A percentile compares a stretch with the other conserved stretches of the same genome.
phyloP scores from a whole-genome alignment of 495 filamentous ascomycete genomes.

The Xylaria intraflava region DNA sequence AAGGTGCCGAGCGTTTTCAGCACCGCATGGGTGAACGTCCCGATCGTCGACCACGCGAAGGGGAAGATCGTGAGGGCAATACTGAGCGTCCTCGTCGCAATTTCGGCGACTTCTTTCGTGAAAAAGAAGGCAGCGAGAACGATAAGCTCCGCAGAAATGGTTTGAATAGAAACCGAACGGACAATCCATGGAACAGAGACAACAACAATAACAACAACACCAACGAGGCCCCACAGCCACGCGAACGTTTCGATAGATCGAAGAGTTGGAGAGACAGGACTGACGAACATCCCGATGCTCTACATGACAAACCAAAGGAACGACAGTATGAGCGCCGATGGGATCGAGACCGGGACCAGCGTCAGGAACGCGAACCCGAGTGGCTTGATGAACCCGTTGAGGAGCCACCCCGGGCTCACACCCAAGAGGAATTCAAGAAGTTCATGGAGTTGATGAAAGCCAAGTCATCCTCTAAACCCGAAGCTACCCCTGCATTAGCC shows the following conservation, averaged over 20 bases:
- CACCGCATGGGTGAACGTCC: conserved; percentile 46
- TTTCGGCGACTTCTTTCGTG: conserved; percentile 41
- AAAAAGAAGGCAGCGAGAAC: conserved; percentile 45
- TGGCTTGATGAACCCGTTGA: conserved; percentile 77
- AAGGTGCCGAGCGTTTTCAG: conserved; percentile 57
- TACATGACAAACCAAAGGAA: conserved; percentile 38
- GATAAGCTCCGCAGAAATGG: conserved; percentile 53
- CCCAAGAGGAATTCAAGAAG: conserved; percentile 86
- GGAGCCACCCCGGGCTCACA: conserved; percentile 62
- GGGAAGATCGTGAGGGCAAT: conserved; percentile 46
- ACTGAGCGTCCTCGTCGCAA: conserved; percentile 48
- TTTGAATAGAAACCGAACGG: conserved; percentile 35
- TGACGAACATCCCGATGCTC: conserved; percentile 33
- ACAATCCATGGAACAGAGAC: conserved; percentile 37
- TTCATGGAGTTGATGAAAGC: conserved; percentile 94
- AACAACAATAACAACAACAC: conserved; percentile 24
- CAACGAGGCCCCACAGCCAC: conserved; percentile 35
- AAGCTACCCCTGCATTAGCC: conserved; percentile 29
- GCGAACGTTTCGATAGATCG: conserved; percentile 49
- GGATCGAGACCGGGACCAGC: conserved; percentile 60
- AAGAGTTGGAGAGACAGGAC: conserved; percentile 67
- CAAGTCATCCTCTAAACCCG: conserved; percentile 28
- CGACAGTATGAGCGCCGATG: conserved; percentile 42
- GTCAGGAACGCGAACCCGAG: conserved; percentile 73
- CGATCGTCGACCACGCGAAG: conserved; percentile 33